Conservation (phyloP, 495 filamentous ascomycete species). For the Podospora pseudopauciseta region DNA sequence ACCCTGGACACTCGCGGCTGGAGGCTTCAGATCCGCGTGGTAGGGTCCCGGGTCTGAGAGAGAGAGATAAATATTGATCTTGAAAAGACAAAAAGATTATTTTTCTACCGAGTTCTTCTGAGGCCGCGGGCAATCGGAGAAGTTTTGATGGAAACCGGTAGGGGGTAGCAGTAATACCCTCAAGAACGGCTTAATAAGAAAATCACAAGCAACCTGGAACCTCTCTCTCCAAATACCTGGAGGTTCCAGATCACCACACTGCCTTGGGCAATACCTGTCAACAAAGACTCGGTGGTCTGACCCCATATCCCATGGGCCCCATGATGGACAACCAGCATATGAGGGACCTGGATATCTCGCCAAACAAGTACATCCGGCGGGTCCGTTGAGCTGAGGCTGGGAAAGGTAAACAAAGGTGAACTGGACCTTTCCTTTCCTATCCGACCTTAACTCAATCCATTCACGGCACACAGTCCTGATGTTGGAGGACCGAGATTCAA, state of each 20-base stretch:
- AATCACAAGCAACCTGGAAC: not conserved
- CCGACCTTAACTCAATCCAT: not conserved
- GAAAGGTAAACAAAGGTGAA: not conserved
- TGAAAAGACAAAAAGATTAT: not conserved
- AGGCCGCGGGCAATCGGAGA: not conserved
- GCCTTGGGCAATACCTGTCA: not conserved
- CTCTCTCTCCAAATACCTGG: not conserved
- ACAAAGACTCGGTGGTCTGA: constrained; percentile 2
- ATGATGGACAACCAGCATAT: not conserved
- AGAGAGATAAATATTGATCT: not conserved
- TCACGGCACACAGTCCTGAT: constrained; percentile 5
- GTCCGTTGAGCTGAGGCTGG: not conserved
- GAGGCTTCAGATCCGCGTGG: not conserved
- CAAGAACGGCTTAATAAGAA: constrained; percentile 2
- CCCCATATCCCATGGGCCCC: not conserved
- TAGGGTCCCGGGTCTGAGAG: not conserved
- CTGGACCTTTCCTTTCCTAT: not conserved
- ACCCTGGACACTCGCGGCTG: not conserved
- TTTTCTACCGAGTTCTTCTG: not conserved
- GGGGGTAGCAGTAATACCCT: not conserved
- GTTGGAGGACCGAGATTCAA: not conserved
- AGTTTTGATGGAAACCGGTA: not conserved
- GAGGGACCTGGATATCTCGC: not conserved
- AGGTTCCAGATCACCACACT: not conserved
- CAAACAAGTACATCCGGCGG: not conserved